Percentiles rank a stretch among this genome's conserved stretches.
Conservation (phyloP, 1,284 basidiomycete genomes). For the Cryptococcus hybrid region DNA sequence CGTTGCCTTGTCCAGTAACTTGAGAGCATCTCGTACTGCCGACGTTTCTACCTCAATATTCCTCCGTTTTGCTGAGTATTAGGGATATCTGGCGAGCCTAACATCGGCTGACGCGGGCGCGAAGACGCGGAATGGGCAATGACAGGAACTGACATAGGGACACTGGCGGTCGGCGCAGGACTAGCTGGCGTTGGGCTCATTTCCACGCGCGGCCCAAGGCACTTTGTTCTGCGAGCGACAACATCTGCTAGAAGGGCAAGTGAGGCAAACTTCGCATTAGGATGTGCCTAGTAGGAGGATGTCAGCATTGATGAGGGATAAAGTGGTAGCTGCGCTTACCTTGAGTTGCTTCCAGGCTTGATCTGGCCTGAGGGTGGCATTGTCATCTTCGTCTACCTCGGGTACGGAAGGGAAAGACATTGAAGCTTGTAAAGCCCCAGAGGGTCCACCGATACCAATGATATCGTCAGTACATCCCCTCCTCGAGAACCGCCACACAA, state of each 20-base stretch:
- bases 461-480: conserved; percentile 24
- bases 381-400: conserved; percentile 7
- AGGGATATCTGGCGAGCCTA: background rate
- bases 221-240: conserved; percentile 75
- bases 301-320: background rate
- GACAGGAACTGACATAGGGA: background rate
- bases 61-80: conserved; percentile 48
- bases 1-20: conserved; percentile 60
- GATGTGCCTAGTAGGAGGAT: conserved; percentile 58
- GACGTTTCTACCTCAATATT: conserved; percentile 71
- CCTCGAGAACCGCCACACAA: conserved; percentile 33
- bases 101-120: conserved; percentile 18
- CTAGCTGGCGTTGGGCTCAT: conserved; percentile 57
- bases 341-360: conserved; percentile 84
- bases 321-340: conserved; percentile 17
- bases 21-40: conserved; percentile 73
- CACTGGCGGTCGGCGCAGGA: conserved; percentile 42
- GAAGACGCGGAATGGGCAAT: background rate
- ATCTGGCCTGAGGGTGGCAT: conserved; percentile 69
- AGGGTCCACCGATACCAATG: conserved; percentile 16
- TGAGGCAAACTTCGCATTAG: conserved; percentile 78
- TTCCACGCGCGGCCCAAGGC: conserved; percentile 66
- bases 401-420: background rate
- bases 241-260: conserved; percentile 79
- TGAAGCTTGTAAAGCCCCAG: background rate